A percentile compares a stretch with the other conserved stretches of the same genome.
phyloP scores from a whole-genome alignment of 129 eudicot species.

The Flaveria trinervia region DNA sequence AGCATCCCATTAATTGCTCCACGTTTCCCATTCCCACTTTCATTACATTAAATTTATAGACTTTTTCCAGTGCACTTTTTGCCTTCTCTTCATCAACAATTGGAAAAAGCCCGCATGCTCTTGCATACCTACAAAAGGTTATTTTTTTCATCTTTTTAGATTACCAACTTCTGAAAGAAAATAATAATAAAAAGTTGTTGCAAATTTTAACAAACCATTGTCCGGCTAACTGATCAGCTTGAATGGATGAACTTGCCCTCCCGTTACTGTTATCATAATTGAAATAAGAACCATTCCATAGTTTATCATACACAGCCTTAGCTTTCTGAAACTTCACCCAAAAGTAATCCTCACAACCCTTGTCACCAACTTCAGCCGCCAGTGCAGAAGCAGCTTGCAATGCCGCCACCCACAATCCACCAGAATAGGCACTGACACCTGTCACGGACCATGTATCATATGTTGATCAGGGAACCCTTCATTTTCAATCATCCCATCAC shows the following conservation, averaged over 20 bases:
- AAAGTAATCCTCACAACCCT: conserved; percentile 76
- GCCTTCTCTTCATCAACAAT: conserved; percentile 89
- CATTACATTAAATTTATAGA: conserved; percentile 75
- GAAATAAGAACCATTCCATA: conserved; percentile 92
- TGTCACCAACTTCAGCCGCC: conserved; percentile 79
- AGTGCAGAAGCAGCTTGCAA: conserved; percentile 90
- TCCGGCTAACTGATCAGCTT: conserved; percentile 98
- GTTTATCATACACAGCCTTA: conserved; percentile 71
- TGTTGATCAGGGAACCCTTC: conserved; percentile 98
- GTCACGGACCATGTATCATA: conserved; percentile 92
- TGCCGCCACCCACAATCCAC: conserved; percentile 98
- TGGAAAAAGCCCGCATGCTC: conserved; percentile 89
- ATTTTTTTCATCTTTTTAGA: neutral
- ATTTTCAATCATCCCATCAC: conserved; percentile 97
- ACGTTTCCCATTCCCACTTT: conserved; percentile 66
- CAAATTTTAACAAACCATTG: conserved; percentile 61
- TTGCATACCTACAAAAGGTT: conserved; percentile 68
- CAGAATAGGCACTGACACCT: conserved; percentile 92
- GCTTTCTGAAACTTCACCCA: conserved; percentile 79
- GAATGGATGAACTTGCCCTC: conserved; percentile 69
- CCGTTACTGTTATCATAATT: conserved; percentile 81
- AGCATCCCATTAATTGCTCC: conserved; percentile 96
- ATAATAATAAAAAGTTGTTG: neutral
- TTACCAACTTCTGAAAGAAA: neutral
- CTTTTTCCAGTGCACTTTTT: conserved; percentile 62